A percentile compares a stretch with the other conserved stretches of the same genome.
Conservation (phyloP, 345 rosid species). For the Mercurialis annua region DNA sequence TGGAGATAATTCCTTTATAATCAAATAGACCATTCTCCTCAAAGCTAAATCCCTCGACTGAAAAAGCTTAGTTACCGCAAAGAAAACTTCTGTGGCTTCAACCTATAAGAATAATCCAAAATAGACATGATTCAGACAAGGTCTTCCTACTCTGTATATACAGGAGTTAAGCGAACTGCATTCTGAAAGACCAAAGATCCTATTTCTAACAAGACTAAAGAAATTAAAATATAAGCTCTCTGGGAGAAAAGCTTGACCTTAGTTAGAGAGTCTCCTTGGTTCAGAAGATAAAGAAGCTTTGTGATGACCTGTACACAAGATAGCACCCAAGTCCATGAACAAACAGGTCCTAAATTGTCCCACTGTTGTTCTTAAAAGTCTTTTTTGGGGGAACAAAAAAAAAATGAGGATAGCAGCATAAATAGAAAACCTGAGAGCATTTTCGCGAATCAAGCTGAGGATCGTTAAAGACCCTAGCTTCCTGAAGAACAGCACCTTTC, state of each 20-base stretch:
- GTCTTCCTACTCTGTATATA: background rate
- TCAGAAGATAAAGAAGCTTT: conserved; percentile 86
- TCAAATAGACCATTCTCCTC: conserved; percentile 98
- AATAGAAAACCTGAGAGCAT: conserved; percentile 83
- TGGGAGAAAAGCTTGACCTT: conserved; percentile 47
- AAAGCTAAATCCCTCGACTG: conserved; percentile 88
- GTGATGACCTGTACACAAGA: conserved; percentile 69
- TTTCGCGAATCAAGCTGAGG: conserved; percentile 95
- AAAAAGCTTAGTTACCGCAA: conserved; percentile 92
- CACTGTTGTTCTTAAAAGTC: background rate
- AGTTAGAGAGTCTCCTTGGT: conserved; percentile 92
- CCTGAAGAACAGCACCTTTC: conserved; percentile 98
- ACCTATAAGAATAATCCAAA: conserved; percentile 37
- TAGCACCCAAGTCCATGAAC: conserved; percentile 14
- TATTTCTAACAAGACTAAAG: background rate
- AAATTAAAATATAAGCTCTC: conserved; percentile 7
- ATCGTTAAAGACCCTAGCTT: conserved; percentile 95
- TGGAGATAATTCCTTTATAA: conserved; percentile 96
- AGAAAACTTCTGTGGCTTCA: conserved; percentile 96
- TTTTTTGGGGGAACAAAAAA: background rate
- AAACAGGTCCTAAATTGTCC: background rate
- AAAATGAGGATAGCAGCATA: conserved; percentile 2
- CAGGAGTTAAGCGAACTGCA: too few species aligned
- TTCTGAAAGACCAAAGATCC: too few species aligned
- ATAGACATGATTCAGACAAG: conserved; percentile 7